phyloP scores from a whole-genome alignment of 805 yeast species.

The Teunomyces gatunensis region DNA sequence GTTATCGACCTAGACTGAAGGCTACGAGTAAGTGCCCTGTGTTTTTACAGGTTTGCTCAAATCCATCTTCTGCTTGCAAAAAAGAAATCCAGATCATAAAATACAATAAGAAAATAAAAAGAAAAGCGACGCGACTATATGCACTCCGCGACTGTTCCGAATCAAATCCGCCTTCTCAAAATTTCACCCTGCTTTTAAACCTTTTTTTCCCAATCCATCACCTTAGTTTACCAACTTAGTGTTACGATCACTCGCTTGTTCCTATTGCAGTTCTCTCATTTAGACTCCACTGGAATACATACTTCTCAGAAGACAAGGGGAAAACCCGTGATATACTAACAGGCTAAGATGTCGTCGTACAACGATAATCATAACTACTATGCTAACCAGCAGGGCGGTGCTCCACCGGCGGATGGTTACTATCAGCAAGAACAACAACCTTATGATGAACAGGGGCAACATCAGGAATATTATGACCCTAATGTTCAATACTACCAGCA shows the following conservation, averaged over 20 bases:
- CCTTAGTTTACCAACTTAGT: constrained; percentile 1
- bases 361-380: constrained; percentile 51
- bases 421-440: constrained; percentile 43
- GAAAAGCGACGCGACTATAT: not conserved
- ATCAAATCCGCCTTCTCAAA: constrained; percentile 2
- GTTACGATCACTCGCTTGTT: constrained; percentile 1
- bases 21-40: not conserved
- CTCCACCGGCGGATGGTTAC: constrained; percentile 25
- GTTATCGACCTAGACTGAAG: not conserved
- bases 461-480: constrained; percentile 51
- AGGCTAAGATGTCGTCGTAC: constrained; percentile 56
- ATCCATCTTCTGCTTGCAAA: not conserved
- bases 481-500: constrained; percentile 48
- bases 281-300: constrained; percentile 4
- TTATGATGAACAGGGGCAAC: constrained; percentile 32
- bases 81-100: constrained; percentile 4
- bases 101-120: constrained; percentile 1
- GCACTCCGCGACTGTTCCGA: constrained; percentile 2
- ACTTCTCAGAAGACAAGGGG: not conserved
- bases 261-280: constrained; percentile 4
- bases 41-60: not conserved
- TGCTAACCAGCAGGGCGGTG: constrained; percentile 27
- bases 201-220: constrained; percentile 5
- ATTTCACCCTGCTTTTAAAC: constrained; percentile 1
- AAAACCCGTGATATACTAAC: constrained; percentile 16